Conservation (phyloP, 441 rosid species). For the Gossypium gossypioides region DNA sequence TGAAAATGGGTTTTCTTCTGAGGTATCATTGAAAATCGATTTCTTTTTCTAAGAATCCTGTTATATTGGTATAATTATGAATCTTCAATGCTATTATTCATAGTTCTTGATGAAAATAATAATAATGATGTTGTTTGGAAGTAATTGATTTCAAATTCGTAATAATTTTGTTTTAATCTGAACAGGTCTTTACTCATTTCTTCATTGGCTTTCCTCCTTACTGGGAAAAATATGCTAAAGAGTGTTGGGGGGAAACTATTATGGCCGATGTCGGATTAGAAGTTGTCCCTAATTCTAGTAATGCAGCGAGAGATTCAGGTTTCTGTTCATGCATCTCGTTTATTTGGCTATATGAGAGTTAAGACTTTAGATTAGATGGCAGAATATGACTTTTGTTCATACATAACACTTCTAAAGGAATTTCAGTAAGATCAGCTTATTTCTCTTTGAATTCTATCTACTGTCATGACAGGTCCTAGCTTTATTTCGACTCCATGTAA, state of each 20-base stretch:
- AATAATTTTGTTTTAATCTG: background rate
- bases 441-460: background rate
- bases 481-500: constrained; percentile 13
- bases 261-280: background rate
- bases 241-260: constrained; percentile 20
- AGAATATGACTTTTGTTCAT: constrained; percentile 6
- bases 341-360: background rate
- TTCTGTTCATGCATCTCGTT: background rate
- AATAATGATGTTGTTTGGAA: background rate
- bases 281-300: background rate
- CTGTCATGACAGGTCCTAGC: background rate
- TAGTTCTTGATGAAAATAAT: background rate
- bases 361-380: background rate
- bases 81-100: background rate
- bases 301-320: constrained; percentile 17
- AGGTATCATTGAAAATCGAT: constrained; percentile 30
- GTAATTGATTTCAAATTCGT: background rate
- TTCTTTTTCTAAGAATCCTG: background rate
- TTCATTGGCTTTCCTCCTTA: constrained; percentile 64
- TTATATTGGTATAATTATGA: background rate
- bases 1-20: constrained; percentile 46
- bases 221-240: constrained; percentile 49
- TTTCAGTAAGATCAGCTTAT: background rate
- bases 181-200: constrained; percentile 48
- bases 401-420: background rate